phyloP scores from a whole-genome alignment of 257 asterid genomes.

The Solanum verrucosum region DNA sequence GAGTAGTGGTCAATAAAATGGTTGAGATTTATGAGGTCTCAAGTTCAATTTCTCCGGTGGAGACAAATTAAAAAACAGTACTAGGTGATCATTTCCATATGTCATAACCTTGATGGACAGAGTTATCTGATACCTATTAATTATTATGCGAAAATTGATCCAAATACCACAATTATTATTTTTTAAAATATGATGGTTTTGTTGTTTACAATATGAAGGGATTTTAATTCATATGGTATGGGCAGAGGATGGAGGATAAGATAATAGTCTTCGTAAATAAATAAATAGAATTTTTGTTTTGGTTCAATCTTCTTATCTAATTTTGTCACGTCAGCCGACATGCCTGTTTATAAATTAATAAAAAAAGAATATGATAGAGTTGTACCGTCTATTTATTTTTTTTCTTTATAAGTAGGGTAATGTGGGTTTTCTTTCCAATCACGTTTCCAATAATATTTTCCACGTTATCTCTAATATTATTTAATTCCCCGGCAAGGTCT shows the following conservation, averaged over 20 bases:
- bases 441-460: constrained; percentile 13
- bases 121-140: too few species aligned
- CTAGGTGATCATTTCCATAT: not conserved
- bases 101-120: fast-evolving
- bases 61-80: too few species aligned
- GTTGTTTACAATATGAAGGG: not conserved
- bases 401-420: not conserved
- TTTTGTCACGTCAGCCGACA: not conserved
- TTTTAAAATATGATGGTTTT: not conserved
- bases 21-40: too few species aligned
- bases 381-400: not conserved
- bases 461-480: constrained; percentile 7
- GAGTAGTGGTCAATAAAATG: too few species aligned
- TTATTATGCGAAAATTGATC: too few species aligned
- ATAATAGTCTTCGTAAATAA: not conserved
- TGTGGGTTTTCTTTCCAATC: not conserved
- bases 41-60: too few species aligned
- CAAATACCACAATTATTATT: too few species aligned
- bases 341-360: not conserved
- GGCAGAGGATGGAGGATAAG: not conserved
- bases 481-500: not conserved
- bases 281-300: not conserved
- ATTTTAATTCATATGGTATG: not conserved
- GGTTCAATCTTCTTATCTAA: not conserved
- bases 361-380: not conserved